phyloP scores from a whole-genome alignment of 768 basidiomycete genomes.

The Rhizopogon salebrosus region DNA sequence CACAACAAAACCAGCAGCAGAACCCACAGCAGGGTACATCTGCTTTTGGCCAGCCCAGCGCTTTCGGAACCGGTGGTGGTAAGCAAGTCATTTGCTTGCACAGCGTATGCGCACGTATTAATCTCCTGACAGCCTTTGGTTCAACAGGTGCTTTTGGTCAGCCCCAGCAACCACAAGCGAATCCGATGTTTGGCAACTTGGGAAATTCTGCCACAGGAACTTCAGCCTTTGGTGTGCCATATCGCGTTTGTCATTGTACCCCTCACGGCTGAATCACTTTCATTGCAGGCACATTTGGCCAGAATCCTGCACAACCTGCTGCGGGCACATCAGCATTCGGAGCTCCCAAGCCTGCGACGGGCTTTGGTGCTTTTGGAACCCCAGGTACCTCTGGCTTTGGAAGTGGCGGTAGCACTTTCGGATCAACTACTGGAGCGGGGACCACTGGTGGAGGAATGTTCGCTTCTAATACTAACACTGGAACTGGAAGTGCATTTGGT shows the following conservation, averaged over 20 bases:
- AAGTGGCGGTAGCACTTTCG: slow-evolving; percentile 36
- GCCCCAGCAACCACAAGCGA: slow-evolving; percentile 56
- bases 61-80: slow-evolving; percentile 57
- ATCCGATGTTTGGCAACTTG: slow-evolving; percentile 78
- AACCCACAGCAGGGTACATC: slow-evolving; percentile 46
- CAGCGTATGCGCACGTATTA: slow-evolving; percentile 20
- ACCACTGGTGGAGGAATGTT: slow-evolving; percentile 30
- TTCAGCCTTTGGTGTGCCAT: slow-evolving; percentile 31
- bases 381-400: slow-evolving; percentile 47
- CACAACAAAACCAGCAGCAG: slow-evolving; percentile 62
- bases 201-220: slow-evolving; percentile 30
- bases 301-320: slow-evolving; percentile 32
- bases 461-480: slow-evolving; percentile 25
- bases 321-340: slow-evolving; percentile 50
- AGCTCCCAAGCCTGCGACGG: slow-evolving; percentile 61
- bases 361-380: slow-evolving; percentile 74
- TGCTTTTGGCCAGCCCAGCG: slow-evolving; percentile 67
- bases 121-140: slow-evolving; percentile 45
- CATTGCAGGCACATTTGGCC: slow-evolving; percentile 34
- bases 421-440: slow-evolving; percentile 25
- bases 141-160: slow-evolving; percentile 56
- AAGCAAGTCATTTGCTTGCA: slow-evolving; percentile 22
- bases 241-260: slow-evolving; percentile 4
- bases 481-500: slow-evolving; percentile 36
- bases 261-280: slow-evolving; percentile 5